A percentile compares a stretch with the other conserved stretches of the same genome.
These are phyloP conservation scores for Oryza longistaminata DNA, from an alignment of 176 grass and related monocot genomes.

Conservation along the genomic window DNA sequence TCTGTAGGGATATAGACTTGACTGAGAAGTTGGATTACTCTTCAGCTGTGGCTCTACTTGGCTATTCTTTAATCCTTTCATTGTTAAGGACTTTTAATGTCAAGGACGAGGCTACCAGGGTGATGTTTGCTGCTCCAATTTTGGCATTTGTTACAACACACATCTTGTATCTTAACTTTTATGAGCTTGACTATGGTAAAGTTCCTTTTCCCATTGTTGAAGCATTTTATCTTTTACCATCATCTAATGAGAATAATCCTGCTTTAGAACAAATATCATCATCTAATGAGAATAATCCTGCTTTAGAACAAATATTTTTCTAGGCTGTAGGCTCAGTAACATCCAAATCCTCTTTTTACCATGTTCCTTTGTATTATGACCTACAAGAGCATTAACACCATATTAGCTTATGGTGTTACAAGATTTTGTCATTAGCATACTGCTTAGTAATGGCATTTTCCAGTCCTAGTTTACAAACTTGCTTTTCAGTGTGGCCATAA, in stretches of 20 bases:
- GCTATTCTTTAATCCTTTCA: constrained; percentile 80
- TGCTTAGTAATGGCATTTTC: not conserved
- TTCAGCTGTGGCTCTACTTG: constrained; percentile 82
- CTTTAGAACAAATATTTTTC: not conserved
- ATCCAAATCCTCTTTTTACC: not conserved
- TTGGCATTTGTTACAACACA: constrained; percentile 96
- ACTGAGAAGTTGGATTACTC: constrained; percentile 97
- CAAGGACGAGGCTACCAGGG: constrained; percentile 88
- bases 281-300: too few species aligned
- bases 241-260: not conserved
- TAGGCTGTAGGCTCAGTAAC: not conserved
- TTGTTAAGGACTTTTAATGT: constrained; percentile 87
- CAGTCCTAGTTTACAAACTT: not conserved
- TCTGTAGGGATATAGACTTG: constrained; percentile 84
- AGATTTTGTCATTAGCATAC: not conserved
- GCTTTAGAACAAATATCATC: not conserved
- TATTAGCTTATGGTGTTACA: not conserved
- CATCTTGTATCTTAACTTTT: constrained; percentile 96
- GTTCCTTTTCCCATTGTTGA: constrained; percentile 21
- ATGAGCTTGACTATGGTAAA: constrained; percentile 84
- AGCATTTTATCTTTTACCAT: constrained; percentile 10
- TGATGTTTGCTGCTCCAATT: constrained; percentile 92
- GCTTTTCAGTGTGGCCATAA: not conserved
- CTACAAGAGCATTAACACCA: not conserved
- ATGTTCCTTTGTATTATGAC: constrained; percentile 1